Evolutionary conservation across 2,329 filamentous ascomycete species (phyloP).

Genomic region (Aspergillus neoniger): DNA sequence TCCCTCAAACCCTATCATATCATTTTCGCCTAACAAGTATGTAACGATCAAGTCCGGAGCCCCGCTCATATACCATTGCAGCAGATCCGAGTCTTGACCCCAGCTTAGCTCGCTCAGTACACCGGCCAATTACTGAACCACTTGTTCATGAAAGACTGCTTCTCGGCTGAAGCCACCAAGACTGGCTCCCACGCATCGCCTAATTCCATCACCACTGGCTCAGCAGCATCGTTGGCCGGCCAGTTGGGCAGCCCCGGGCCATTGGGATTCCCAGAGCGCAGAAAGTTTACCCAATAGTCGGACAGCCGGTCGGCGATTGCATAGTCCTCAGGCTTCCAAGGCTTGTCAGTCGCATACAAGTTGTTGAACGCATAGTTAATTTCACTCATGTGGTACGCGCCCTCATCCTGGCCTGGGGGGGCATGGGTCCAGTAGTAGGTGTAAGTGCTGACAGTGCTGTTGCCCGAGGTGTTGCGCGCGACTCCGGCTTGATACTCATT

Average conservation of each 20-base stretch:
- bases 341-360: background rate
- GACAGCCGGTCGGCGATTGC: background rate
- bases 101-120: background rate
- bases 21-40: too few relatives aligned
- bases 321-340: background rate
- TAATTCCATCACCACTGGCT: background rate
- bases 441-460: conserved; percentile 20
- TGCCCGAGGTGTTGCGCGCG: conserved; percentile 15
- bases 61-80: too few relatives aligned
- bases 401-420: conserved; percentile 24
- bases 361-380: conserved; percentile 34
- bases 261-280: background rate
- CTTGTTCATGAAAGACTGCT: background rate
- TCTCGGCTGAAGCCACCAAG: background rate
- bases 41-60: too few relatives aligned
- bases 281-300: background rate
- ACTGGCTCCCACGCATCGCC: background rate
- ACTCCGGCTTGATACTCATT: conserved; percentile 25
- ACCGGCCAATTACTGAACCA: background rate
- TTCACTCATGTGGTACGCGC: conserved; percentile 34
- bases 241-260: background rate
- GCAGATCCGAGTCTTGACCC: too few relatives aligned
- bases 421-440: conserved; percentile 35
- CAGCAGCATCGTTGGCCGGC: background rate
- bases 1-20: too few relatives aligned